Percentiles rank a stretch among this genome's conserved stretches.
These are phyloP conservation scores for Stagonosporopsis vannaccii DNA, from an alignment of 2,329 filamentous ascomycete genomes.

Conservation along the genomic window DNA sequence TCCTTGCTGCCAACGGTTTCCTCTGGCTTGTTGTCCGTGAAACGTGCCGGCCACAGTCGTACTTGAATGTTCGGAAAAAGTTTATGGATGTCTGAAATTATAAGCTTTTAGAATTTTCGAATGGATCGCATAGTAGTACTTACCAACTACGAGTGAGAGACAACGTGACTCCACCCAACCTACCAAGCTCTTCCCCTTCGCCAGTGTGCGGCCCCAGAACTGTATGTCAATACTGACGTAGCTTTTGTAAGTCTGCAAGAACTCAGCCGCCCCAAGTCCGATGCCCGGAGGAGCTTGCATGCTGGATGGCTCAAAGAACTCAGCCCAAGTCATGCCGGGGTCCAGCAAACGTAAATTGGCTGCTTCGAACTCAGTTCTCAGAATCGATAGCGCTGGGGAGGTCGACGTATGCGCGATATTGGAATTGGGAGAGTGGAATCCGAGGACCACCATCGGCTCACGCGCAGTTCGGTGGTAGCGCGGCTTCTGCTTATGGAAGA, in stretches of 20 bases:
- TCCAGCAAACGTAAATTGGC: conserved; percentile 53
- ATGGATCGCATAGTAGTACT: conserved; percentile 35
- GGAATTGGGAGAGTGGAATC: conserved; percentile 67
- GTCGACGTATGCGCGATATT: conserved; percentile 67
- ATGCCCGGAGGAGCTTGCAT: neutral
- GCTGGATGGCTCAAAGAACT: conserved; percentile 28
- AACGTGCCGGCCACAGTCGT: conserved; percentile 70
- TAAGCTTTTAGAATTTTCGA: conserved; percentile 1
- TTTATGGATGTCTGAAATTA: conserved; percentile 61
- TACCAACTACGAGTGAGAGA: conserved; percentile 65
- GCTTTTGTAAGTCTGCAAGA: conserved; percentile 60
- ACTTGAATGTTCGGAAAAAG: conserved; percentile 60
- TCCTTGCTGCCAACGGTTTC: conserved; percentile 47
- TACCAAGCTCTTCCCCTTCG: conserved; percentile 63
- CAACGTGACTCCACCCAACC: conserved; percentile 71
- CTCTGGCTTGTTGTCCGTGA: conserved; percentile 46
- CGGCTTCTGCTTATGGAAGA: conserved; percentile 55
- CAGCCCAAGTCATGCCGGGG: conserved; percentile 37
- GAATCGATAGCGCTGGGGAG: conserved; percentile 58
- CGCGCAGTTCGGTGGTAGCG: conserved; percentile 62
- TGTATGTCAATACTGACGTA: conserved; percentile 69
- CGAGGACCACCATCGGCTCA: conserved; percentile 69
- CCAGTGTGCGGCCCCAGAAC: conserved; percentile 68
- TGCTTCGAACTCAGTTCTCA: conserved; percentile 61
- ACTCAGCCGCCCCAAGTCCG: conserved; percentile 47